These are phyloP conservation scores for Rhynchosporium agropyri DNA, from an alignment of 2,329 filamentous ascomycete genomes.

Conservation along the genomic window DNA sequence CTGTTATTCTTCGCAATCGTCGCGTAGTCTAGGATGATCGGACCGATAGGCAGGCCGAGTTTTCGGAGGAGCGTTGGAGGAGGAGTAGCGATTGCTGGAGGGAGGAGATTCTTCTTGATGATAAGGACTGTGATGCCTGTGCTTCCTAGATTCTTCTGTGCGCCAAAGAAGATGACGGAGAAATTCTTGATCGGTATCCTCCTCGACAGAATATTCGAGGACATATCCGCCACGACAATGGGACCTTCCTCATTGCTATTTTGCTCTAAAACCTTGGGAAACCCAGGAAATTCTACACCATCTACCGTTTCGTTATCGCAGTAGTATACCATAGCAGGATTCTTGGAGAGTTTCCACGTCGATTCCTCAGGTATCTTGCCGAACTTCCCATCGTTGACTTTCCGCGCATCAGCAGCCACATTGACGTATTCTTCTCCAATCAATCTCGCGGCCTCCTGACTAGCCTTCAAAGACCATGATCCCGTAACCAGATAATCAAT, in stretches of 20 bases:
- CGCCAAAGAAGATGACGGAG: conserved; percentile 85
- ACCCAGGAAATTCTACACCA: conserved; percentile 82
- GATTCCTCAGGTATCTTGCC: conserved; percentile 78
- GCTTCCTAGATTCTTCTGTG: conserved; percentile 90
- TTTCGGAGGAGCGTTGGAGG: conserved; percentile 69
- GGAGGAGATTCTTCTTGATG: conserved; percentile 78
- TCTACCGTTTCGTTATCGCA: conserved; percentile 93
- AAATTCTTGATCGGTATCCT: conserved; percentile 78
- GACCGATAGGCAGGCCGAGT: conserved; percentile 75
- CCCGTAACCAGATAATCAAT: conserved; percentile 90
- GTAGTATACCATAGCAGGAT: conserved; percentile 78
- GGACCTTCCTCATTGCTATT: conserved; percentile 63
- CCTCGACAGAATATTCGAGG: conserved; percentile 87
- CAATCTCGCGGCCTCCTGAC: conserved; percentile 77
- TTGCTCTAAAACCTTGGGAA: conserved; percentile 66
- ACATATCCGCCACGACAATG: conserved; percentile 90
- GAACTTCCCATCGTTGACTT: conserved; percentile 77
- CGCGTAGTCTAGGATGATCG: conserved; percentile 80
- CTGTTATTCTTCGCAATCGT: conserved; percentile 91
- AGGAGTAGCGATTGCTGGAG: conserved; percentile 67
- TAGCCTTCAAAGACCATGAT: conserved; percentile 87
- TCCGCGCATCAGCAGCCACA: conserved; percentile 69
- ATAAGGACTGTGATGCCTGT: conserved; percentile 87
- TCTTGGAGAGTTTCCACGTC: conserved; percentile 72
- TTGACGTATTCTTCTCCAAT: conserved; percentile 81